Evolutionary conservation across 768 basidiomycete genomes (phyloP).

Genomic region (Kwoniella heveanensis): DNA sequence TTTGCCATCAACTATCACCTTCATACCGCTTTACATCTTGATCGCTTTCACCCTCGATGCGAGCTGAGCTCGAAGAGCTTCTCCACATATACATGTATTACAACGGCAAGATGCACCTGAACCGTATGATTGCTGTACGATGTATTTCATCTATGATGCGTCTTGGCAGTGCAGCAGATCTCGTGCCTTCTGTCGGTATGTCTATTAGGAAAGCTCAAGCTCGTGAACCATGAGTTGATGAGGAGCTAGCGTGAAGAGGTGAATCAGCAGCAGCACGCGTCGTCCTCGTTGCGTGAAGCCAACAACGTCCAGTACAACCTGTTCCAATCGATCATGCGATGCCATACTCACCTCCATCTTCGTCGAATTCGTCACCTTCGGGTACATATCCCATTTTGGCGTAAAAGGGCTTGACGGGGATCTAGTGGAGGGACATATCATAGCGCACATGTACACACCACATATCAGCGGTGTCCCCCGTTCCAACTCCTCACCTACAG

Average conservation of each 20-base stretch:
- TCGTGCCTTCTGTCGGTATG: background rate
- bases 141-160: too few species aligned
- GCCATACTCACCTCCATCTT: conserved; percentile 49
- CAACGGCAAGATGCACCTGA: too few species aligned
- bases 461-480: too few species aligned
- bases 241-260: conserved; percentile 23
- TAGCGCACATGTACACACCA: too few species aligned
- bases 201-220: conserved; percentile 14
- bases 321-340: background rate
- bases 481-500: too few species aligned
- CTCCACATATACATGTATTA: background rate
- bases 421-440: conserved; percentile 12
- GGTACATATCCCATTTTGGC: conserved; percentile 44
- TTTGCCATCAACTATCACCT: background rate
- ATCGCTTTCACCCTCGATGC: background rate
- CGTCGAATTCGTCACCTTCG: conserved; percentile 47
- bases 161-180: background rate
- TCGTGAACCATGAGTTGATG: conserved; percentile 42
- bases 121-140: too few species aligned
- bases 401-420: conserved; percentile 49
- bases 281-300: background rate
- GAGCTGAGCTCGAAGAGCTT: background rate
- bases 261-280: conserved; percentile 2
- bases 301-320: too few species aligned
- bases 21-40: background rate